Evolutionary conservation across 1,284 basidiomycete species (phyloP).

Genomic region (Heliocybe sulcata): DNA sequence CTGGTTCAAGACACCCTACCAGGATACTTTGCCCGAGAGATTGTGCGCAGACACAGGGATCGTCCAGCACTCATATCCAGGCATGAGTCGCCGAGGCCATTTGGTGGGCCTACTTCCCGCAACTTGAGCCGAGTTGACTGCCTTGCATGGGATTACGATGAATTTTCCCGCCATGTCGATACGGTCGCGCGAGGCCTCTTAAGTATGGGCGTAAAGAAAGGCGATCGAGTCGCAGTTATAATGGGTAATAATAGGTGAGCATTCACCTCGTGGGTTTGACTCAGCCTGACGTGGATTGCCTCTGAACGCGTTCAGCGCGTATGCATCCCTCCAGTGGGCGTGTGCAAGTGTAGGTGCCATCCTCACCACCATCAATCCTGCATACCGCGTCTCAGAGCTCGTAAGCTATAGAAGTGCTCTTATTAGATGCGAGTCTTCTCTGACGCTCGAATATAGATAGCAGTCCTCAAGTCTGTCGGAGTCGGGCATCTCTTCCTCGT

Average conservation of each 20-base stretch:
- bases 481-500: conserved; percentile 71
- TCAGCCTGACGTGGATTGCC: conserved; percentile 8
- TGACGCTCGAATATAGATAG: conserved; percentile 31
- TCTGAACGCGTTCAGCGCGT: too few relatives aligned
- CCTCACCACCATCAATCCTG: conserved; percentile 77
- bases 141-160: conserved; percentile 69
- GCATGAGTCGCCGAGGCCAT: conserved; percentile 47
- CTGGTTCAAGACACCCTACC: conserved; percentile 57
- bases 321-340: conserved; percentile 80
- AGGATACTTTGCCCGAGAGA: conserved; percentile 50
- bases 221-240: conserved; percentile 74
- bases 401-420: conserved; percentile 28
- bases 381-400: conserved; percentile 69
- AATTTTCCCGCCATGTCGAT: conserved; percentile 61
- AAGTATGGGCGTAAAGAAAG: conserved; percentile 63
- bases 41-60: conserved; percentile 41
- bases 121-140: conserved; percentile 42
- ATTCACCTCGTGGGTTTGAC: not conserved
- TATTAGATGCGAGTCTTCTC: not conserved
- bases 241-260: conserved; percentile 77
- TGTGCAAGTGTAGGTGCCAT: conserved; percentile 76
- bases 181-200: conserved; percentile 69
- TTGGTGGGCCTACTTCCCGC: conserved; percentile 48
- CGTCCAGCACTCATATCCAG: conserved; percentile 63
- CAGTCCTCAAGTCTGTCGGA: conserved; percentile 56